Evolutionary conservation across 257 asterid genomes (phyloP).

Genomic region (Solanum gandarillasii): DNA sequence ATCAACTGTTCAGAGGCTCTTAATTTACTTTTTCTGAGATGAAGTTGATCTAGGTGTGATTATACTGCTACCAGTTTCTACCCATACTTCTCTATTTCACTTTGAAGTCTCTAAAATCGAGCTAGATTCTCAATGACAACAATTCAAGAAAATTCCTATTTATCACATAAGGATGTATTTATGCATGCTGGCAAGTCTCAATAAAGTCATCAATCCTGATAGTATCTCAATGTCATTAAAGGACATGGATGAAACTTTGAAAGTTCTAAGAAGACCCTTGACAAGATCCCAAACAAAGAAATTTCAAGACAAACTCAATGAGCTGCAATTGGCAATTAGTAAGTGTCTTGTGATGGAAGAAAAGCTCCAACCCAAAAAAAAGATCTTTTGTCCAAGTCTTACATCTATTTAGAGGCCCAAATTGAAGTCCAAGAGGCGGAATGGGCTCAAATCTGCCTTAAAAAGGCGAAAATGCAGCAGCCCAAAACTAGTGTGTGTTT

Average conservation of each 20-base stretch:
- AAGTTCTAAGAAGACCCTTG: background rate
- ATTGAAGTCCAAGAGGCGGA: background rate
- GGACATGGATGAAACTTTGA: background rate
- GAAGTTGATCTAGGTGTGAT: background rate
- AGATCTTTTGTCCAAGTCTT: background rate
- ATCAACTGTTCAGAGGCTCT: background rate
- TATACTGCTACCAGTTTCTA: background rate
- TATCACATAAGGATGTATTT: background rate
- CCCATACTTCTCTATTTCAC: background rate
- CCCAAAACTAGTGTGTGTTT: background rate
- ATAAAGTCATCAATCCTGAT: background rate
- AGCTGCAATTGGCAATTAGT: background rate
- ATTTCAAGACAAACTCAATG: background rate
- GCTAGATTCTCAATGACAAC: background rate
- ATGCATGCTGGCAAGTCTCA: background rate
- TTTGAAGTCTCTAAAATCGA: background rate
- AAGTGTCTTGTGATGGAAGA: background rate
- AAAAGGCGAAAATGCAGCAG: background rate
- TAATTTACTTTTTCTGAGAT: background rate
- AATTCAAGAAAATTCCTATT: background rate
- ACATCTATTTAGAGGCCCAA: background rate
- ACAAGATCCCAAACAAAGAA: background rate
- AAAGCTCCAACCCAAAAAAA: background rate
- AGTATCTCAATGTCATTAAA: background rate
- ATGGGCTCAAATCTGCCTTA: background rate